Evolutionary conservation across 805 yeast genomes (phyloP), one percentile per base, ranked within the genome.

Genomic region (Ogataea trehalophila): DNA sequence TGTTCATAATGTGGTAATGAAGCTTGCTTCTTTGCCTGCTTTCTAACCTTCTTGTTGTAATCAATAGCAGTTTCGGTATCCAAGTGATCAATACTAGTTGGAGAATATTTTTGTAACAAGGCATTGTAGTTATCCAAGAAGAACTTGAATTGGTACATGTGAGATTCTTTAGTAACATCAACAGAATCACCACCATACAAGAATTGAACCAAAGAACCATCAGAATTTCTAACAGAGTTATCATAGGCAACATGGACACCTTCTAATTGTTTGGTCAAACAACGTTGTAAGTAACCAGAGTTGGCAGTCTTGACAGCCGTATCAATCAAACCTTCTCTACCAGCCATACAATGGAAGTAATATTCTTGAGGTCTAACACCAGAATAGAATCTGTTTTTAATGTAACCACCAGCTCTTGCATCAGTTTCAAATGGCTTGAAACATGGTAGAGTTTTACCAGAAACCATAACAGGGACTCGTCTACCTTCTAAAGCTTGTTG

Each of bases 281-380:
- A 95, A 73, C 99, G 84, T 73, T 94, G 99, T 68, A 94, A 77
- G 71, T 94, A 94, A 65, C 99, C 99, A 50, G 98, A 91, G 72
- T 97, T 84, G 18, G 97, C 88, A 9, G 99, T 94, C 72, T 94
- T 94, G 55, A 94, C 99, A 43, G 99, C 99, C 50, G 99, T 94
- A 77, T 94, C 99, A 73, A 94, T 94, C 63, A 94, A 80, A 74
- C 99, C 99, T 76, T 94, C 99, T 76, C 99, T 86, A 72, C 99
- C 99, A 47, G 99, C 99, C 99, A 94, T 94, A 76, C 98, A 94
- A 73, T 94, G 99, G 94, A 95, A 94, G 67, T 91, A 94, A 71
- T 95, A 94, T 69, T 94, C 99, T 71, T 94, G 99, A 5, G 99
- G 99, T 67, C 88, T 82, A 58, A 94, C 87, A 69, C 99, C 99